phyloP scores from a whole-genome alignment of 2,329 filamentous ascomycete genomes.

The Fusarium algeriense region DNA sequence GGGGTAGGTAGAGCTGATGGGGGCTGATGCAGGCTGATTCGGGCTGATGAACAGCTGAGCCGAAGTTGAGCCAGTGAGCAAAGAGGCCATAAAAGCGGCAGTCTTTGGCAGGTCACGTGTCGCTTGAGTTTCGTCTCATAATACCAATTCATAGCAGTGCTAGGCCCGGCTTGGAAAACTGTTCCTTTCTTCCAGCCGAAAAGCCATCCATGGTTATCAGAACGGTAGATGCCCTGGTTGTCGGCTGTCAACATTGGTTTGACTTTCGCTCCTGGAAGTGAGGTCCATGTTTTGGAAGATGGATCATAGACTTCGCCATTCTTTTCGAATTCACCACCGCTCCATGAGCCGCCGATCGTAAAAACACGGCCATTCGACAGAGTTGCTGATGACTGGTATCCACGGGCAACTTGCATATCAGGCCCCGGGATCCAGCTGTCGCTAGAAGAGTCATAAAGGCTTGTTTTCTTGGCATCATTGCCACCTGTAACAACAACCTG shows the following conservation, averaged over 20 bases:
- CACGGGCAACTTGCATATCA: constrained; percentile 20
- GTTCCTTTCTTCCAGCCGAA: constrained; percentile 57
- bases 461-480: constrained; percentile 60
- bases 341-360: constrained; percentile 35
- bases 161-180: constrained; percentile 67
- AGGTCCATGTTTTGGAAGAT: constrained; percentile 14
- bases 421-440: constrained; percentile 24
- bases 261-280: constrained; percentile 52
- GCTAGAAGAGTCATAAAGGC: constrained; percentile 55
- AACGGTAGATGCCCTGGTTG: constrained; percentile 56
- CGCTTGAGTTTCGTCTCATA: no score
- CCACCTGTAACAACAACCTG: constrained; percentile 67
- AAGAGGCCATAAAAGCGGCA: no score
- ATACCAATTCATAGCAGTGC: constrained; percentile 68
- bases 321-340: constrained; percentile 11
- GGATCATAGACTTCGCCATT: constrained; percentile 31
- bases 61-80: no score
- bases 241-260: constrained; percentile 60
- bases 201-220: constrained; percentile 48
- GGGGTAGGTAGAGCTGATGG: no score
- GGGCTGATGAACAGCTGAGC: no score
- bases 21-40: no score
- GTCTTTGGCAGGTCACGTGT: no score
- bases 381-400: constrained; percentile 28
- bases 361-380: constrained; percentile 23